A percentile compares a stretch with the other conserved stretches of the same genome.
Conservation (phyloP, 2,329 filamentous ascomycete species). For the Apiospora kogelbergensis region DNA sequence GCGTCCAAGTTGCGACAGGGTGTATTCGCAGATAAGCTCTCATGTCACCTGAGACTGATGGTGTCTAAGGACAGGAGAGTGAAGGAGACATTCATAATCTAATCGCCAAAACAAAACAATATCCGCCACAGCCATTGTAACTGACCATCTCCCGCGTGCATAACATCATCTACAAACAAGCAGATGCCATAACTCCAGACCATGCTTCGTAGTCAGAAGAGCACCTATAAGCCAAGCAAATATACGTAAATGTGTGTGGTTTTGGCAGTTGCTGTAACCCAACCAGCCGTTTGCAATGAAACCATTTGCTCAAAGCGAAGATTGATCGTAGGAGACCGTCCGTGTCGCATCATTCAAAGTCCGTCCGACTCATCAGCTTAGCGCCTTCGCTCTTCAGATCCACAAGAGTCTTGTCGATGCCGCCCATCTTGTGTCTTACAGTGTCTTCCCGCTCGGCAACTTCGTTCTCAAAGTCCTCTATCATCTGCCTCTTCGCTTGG, state of each 20-base stretch:
- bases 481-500: slow-evolving; percentile 47
- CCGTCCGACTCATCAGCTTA: slow-evolving; percentile 44
- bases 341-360: slow-evolving; percentile 11
- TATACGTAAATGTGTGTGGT: background rate
- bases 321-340: background rate
- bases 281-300: background rate
- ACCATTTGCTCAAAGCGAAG: background rate
- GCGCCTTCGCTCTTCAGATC: slow-evolving; percentile 58
- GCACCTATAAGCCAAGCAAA: background rate
- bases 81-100: slow-evolving; percentile 54
- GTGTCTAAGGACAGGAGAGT: slow-evolving; percentile 62
- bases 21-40: slow-evolving; percentile 49
- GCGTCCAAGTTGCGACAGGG: slow-evolving; percentile 58
- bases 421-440: slow-evolving; percentile 51
- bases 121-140: background rate
- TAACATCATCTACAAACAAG: background rate
- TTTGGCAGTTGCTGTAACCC: background rate
- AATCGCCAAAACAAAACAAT: slow-evolving; percentile 12
- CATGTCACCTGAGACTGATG: slow-evolving; percentile 60
- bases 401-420: slow-evolving; percentile 54
- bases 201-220: slow-evolving; percentile 11
- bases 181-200: slow-evolving; percentile 11
- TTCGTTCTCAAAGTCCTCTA: slow-evolving; percentile 54
- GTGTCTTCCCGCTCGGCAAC: slow-evolving; percentile 54
- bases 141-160: background rate